Conservation (phyloP, 176 grass and related monocot species). For the Musa itinerans region DNA sequence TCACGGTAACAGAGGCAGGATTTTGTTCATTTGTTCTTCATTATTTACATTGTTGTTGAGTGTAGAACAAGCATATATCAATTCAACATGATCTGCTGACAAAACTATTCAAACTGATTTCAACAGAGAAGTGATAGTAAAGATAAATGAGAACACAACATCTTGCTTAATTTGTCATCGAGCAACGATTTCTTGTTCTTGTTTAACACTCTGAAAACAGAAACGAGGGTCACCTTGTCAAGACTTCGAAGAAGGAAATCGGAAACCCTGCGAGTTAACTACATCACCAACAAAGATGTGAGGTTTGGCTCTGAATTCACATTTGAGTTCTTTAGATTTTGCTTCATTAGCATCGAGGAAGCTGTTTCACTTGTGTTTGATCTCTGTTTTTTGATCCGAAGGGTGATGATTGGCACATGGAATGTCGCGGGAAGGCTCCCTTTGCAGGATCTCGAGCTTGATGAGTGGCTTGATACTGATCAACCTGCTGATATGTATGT, state of each 20-base stretch:
- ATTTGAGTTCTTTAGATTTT: not conserved
- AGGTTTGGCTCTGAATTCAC: constrained; percentile 33
- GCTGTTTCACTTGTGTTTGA: too few species aligned
- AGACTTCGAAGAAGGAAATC: constrained; percentile 52
- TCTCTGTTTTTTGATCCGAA: constrained; percentile 17
- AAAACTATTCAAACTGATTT: too few species aligned
- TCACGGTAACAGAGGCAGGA: too few species aligned
- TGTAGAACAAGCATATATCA: too few species aligned
- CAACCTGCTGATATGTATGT: constrained; percentile 46
- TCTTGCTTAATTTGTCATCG: too few species aligned
- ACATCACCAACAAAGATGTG: constrained; percentile 59
- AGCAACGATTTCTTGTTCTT: not conserved
- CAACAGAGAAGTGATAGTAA: too few species aligned
- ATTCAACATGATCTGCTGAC: too few species aligned
- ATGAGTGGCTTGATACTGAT: constrained; percentile 42
- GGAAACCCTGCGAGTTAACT: constrained; percentile 47
- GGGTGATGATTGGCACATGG: constrained; percentile 58
- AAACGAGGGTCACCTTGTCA: constrained; percentile 8
- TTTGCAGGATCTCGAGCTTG: constrained; percentile 32
- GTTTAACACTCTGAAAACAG: constrained; percentile 13
- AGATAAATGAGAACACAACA: too few species aligned
- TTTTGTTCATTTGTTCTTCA: too few species aligned
- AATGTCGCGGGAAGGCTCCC: constrained; percentile 48
- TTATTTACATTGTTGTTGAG: too few species aligned
- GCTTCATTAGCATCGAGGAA: too few species aligned